phyloP scores from a whole-genome alignment of 2,329 filamentous ascomycete genomes.

The Fusarium drepaniforme region DNA sequence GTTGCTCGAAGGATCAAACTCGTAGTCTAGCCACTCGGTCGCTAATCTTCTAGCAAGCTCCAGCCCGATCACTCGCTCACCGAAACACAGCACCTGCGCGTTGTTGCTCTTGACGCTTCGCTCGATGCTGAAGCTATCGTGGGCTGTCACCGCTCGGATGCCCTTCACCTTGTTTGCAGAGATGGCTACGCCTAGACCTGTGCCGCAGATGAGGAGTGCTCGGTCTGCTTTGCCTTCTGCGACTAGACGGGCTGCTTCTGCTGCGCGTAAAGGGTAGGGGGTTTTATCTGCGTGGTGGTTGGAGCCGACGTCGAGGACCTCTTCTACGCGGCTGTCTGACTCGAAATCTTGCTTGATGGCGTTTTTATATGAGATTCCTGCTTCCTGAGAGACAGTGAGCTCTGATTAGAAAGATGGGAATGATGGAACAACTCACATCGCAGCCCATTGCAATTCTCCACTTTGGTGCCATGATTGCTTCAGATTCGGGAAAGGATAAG shows the following conservation, averaged over 20 bases:
- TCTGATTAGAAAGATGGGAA: not conserved
- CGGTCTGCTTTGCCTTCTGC: constrained; percentile 77
- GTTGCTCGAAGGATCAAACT: constrained; percentile 73
- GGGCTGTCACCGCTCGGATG: constrained; percentile 87
- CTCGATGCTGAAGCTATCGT: constrained; percentile 89
- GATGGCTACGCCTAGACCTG: constrained; percentile 88
- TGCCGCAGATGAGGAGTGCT: constrained; percentile 86
- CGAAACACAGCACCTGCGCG: constrained; percentile 88
- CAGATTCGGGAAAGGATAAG: constrained; percentile 18
- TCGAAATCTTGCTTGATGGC: constrained; percentile 80
- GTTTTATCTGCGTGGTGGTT: constrained; percentile 77
- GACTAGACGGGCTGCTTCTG: constrained; percentile 75
- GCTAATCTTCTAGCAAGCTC: constrained; percentile 83
- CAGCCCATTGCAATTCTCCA: constrained; percentile 67
- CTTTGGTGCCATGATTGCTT: constrained; percentile 56
- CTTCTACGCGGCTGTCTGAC: constrained; percentile 73
- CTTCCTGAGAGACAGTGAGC: constrained; percentile 61
- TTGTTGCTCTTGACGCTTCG: constrained; percentile 85
- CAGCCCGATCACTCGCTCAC: constrained; percentile 84
- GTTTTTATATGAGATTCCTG: constrained; percentile 83
- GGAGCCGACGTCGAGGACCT: constrained; percentile 82
- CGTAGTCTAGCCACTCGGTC: constrained; percentile 86
- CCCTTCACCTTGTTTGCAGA: constrained; percentile 90
- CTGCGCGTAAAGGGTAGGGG: constrained; percentile 84
- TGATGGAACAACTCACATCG: constrained; percentile 57